Base-by-base conservation (phyloP, 2,329 filamentous ascomycete genomes). In the Venturia oleaginea region DNA sequence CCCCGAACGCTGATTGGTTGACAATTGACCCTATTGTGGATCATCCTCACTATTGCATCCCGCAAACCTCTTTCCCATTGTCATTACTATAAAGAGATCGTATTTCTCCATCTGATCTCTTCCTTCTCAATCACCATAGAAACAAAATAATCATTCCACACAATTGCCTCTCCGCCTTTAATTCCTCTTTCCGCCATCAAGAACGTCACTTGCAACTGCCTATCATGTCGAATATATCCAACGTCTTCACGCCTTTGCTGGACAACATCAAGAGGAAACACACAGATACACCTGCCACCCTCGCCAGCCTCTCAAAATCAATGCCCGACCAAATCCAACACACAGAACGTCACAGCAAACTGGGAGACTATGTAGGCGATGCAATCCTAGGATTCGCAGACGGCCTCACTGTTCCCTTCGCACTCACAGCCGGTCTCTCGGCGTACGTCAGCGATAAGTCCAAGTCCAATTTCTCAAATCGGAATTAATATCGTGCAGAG, bases 361-460 rank as follows among this genome's bases (percentile, higher is more conserved):
- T 57, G 13, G 34, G 60, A n/a, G 60, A 64, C n/a, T 40, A 64
- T 30, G 4, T 66, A 8, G 17, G 38, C 19, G 46, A 90, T 73
- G 81, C 86, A 67, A 91, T 89, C 66, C 86, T 92, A 68, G 89
- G 89, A 63, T 86, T 92, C 69, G 87, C 89, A 0, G 89, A 92
- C 71, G 89, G 90, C n/a, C 80, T 92, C 69, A 92, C 89, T 0
- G 89, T 92, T 0, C 89, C 89, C 0, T 92, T 92, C 69, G 89
- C 89, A 17, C 79, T 92, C 46, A 91, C 88, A 0, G 89, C 90
- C 0, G 89, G 89, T 13, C 79, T 92, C 1, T 86, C 84, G 15
- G 43, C 64, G 64, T 65, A 48, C 55, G 64, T 64, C 17, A 48
- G 10, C 4, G 8, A 37, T 19, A 19, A 6, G 8, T 32, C 17